These are phyloP conservation scores for Marasmius oreades DNA, from an alignment of 1,284 basidiomycete species.

Conservation along the genomic window DNA sequence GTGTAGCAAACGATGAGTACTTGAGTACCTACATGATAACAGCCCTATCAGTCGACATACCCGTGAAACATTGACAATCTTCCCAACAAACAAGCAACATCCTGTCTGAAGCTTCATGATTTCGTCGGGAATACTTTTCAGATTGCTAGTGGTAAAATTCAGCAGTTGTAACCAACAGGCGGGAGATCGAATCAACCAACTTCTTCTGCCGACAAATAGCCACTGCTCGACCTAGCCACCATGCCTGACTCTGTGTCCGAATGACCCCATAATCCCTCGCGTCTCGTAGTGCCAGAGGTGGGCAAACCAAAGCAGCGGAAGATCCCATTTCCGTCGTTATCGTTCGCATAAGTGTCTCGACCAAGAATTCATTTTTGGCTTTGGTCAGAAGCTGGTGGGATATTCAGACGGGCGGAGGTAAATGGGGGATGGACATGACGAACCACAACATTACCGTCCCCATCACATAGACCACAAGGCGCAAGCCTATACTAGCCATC, in stretches of 20 bases:
- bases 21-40: not conserved
- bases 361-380: constrained; percentile 26
- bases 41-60: constrained; percentile 12
- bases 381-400: constrained; percentile 25
- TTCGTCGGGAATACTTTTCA: constrained; percentile 39
- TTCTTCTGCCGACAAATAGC: constrained; percentile 31
- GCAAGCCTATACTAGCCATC: constrained; percentile 29
- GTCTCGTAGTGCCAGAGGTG: constrained; percentile 32
- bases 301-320: constrained; percentile 37
- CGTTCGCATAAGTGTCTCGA: constrained; percentile 29
- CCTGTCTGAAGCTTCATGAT: constrained; percentile 45
- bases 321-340: constrained; percentile 39
- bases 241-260: constrained; percentile 48
- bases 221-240: constrained; percentile 49
- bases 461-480: constrained; percentile 44
- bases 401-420: too few relatives aligned
- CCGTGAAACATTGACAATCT: constrained; percentile 48
- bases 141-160: constrained; percentile 24
- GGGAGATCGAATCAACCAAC: not conserved
- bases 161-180: not conserved
- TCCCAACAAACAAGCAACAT: constrained; percentile 47
- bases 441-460: constrained; percentile 36
- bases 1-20: not conserved
- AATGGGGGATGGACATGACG: too few relatives aligned
- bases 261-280: constrained; percentile 39